Evolutionary conservation across 495 filamentous ascomycete species (phyloP), one percentile per base, ranked within the genome.

Genomic region (Sordaria brevicollis): DNA sequence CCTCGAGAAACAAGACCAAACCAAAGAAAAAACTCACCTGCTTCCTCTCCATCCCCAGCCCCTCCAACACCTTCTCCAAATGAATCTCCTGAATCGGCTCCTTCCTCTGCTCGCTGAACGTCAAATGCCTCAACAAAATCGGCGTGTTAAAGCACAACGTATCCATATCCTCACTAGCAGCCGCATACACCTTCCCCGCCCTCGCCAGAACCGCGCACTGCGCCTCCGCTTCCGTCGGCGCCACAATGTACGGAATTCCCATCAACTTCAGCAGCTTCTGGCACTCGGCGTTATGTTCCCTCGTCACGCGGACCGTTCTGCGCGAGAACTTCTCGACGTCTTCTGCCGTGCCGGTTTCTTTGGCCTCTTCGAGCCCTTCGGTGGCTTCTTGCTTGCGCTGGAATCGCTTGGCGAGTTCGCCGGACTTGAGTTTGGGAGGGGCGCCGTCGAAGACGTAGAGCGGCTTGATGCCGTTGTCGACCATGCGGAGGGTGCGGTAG

Each of bases 161-260:
- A 76, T 99, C 95, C 95, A 99, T 99, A 82, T 99, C 95, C 83
- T 99, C 95, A 49, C 90, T 94, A 1, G 95, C 95, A 33, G 95
- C 95, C 17, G 93, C 95, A 73, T 95, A 99, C 36, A 99, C 95
- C 81, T 97, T 98, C 11, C 93, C 94, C 17, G 92, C 95, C 68
- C 92, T 86, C 2, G 95, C 95, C 68, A 99, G 85, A 35, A 90
- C 91, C 0, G 95, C 96, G 74, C 95, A 99, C 75, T 99, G 95
- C 2, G 95, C 95, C 81, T 99, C 95, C 6, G 95, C 95, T 80
- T 99, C 95, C 7, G 96, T 98, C 0, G 95, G 95, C 0, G 95
- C 96, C 78, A 95, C 85, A 66, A 99, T 94, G 76, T 91, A 98
- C 7, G 95, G 95, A 49, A 99, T 89, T 17, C 95, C 95, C 95